Evolutionary conservation across 192 early-diverging fungal species (phyloP), one percentile per base, ranked within the genome.

Genomic region (Dissophora ornata): DNA sequence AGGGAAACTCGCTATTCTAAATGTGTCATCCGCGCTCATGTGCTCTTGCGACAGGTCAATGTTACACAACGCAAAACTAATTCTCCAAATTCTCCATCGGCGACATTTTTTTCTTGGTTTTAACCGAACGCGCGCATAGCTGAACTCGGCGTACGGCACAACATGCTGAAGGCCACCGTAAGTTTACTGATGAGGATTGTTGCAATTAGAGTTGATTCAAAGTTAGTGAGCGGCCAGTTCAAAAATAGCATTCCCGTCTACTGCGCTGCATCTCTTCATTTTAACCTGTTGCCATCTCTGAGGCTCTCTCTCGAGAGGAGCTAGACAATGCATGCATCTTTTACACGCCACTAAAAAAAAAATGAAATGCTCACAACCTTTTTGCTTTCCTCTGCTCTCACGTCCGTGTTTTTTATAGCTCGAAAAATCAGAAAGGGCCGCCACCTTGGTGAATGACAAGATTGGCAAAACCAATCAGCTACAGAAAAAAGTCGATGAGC

Each of bases 151-250:
- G 73, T 32, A 24, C 49, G 59, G 46, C 73, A 77, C 24, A 57
- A 15, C 22, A 51, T 50, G 19, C 59, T 77, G 15, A 77, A 67
- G 38, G 58, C 73, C 30, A 62, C 33, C 44, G 73, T 77, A 77
- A 67, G 73, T 67, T 30, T 24, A 19, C 25, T 44, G 24, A 3
- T 42, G 11, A 18, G 10, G 32, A 25, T 13, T 32, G 25, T 55
- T n/a, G n/a, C n/a, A n/a, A n/a, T n/a, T 67, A 75, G 63, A 61
- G 71, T 75, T 67, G 59, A 67, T 62, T 77, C 53, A 77, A 62
- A 25, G 73, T 77, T 77, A 40, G 62, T 58, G 25, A 57, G 12
- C 18, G 22, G 52, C 18, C 15, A 29, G 30, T 13, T 62, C 48
- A 62, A 45, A 62, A 62, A 51, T 51, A 62, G 47, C 47, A 25